Percentiles rank a stretch among this genome's conserved stretches.
These are phyloP conservation scores for Phytophthora citrophthora DNA, from an alignment of 352 stramenopile species.

Conservation along the genomic window DNA sequence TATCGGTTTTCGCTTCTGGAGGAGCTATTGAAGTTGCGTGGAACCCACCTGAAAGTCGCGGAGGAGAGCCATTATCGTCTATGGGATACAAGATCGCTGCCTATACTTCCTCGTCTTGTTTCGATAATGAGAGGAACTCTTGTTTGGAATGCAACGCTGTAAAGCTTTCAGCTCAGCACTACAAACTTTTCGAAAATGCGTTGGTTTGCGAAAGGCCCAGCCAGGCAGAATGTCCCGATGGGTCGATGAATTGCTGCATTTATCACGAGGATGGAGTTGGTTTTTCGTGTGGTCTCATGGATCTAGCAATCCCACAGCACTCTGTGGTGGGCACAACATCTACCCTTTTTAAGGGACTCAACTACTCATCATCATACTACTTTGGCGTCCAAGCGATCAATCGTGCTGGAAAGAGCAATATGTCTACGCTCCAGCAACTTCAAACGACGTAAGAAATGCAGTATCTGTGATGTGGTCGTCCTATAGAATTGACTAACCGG, in stretches of 20 bases:
- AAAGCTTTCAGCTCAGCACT: slow-evolving; percentile 28
- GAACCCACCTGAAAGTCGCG: slow-evolving; percentile 47
- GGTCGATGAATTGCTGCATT: slow-evolving; percentile 51
- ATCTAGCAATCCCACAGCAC: slow-evolving; percentile 6
- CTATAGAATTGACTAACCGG: too few relatives aligned
- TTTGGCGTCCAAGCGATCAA: slow-evolving; percentile 61
- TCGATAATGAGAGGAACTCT: slow-evolving; percentile 1
- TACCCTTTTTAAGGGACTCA: slow-evolving; percentile 46
- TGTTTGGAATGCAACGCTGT: slow-evolving; percentile 47
- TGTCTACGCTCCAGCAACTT: slow-evolving; percentile 39
- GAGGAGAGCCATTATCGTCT: slow-evolving; percentile 31
- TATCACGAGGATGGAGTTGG: slow-evolving; percentile 21
- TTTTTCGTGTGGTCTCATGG: slow-evolving; percentile 35
- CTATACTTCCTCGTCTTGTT: slow-evolving; percentile 43
- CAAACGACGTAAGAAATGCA: slow-evolving; percentile 40
- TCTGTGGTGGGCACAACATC: slow-evolving; percentile 44
- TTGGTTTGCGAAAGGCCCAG: slow-evolving; percentile 26
- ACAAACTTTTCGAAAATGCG: slow-evolving; percentile 19
- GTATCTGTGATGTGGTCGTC: too few relatives aligned
- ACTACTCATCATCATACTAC: slow-evolving; percentile 58
- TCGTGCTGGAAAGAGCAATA: slow-evolving; percentile 35
- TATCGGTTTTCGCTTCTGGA: slow-evolving; percentile 37
- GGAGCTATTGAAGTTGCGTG: slow-evolving; percentile 61
- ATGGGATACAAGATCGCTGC: slow-evolving; percentile 60
- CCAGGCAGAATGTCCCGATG: slow-evolving; percentile 40